phyloP scores from a whole-genome alignment of 768 basidiomycete genomes.

The Dioszegia aurantiaca region DNA sequence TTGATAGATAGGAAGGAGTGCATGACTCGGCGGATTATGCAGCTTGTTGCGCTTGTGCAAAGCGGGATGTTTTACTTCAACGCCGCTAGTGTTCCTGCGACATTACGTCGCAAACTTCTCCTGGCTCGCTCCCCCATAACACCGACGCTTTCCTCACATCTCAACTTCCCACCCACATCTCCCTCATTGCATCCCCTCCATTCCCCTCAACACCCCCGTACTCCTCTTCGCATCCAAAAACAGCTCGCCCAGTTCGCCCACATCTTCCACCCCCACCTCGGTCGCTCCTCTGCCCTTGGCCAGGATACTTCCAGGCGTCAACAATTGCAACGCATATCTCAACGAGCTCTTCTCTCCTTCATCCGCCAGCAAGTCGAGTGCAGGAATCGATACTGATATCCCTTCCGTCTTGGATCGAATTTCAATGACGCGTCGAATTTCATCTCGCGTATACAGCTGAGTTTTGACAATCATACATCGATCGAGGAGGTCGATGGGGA shows the following conservation, averaged over 20 bases:
- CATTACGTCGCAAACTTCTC: too few species aligned
- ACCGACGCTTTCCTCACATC: too few species aligned
- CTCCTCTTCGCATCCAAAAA: constrained; percentile 83
- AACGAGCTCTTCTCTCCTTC: constrained; percentile 80
- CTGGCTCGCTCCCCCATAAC: too few species aligned
- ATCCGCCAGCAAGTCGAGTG: constrained; percentile 73
- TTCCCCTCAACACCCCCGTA: constrained; percentile 39
- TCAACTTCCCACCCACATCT: not conserved
- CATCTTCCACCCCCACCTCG: constrained; percentile 82
- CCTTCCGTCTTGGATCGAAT: constrained; percentile 84
- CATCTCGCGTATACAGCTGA: constrained; percentile 72
- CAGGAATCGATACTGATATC: constrained; percentile 68
- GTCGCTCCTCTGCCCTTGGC: constrained; percentile 71
- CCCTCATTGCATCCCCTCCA: constrained; percentile 17
- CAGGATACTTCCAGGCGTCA: constrained; percentile 86
- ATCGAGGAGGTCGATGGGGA: constrained; percentile 90
- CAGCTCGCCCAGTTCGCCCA: constrained; percentile 86
- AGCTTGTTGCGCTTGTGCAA: too few species aligned
- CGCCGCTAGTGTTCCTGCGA: too few species aligned
- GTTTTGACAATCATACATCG: constrained; percentile 96
- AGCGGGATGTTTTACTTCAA: too few species aligned
- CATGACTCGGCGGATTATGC: too few species aligned
- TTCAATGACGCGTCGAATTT: constrained; percentile 81
- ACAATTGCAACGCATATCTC: constrained; percentile 83
- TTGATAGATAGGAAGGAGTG: too few species aligned